Conservation (phyloP, 495 filamentous ascomycete species). For the Aspergillus biplanus region DNA sequence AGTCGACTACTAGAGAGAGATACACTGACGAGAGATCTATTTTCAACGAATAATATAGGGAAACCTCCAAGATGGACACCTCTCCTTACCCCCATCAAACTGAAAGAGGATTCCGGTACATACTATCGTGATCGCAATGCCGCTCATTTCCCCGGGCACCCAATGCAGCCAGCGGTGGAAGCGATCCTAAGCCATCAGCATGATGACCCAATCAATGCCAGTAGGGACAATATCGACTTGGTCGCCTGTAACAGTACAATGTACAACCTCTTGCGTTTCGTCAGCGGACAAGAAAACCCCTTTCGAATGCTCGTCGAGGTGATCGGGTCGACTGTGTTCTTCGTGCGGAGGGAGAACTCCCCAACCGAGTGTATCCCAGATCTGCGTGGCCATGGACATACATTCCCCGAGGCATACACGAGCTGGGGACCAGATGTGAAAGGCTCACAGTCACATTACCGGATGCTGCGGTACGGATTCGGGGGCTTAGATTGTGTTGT, state of each 20-base stretch:
- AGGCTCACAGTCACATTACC: constrained; percentile 63
- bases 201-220: constrained; percentile 34
- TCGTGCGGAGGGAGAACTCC: constrained; percentile 61
- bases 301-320: constrained; percentile 66
- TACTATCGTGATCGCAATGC: constrained; percentile 68
- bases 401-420: constrained; percentile 67
- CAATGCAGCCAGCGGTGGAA: constrained; percentile 61
- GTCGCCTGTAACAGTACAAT: constrained; percentile 66
- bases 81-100: constrained; percentile 21
- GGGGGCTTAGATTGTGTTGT: constrained; percentile 57
- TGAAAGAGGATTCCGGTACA: constrained; percentile 47
- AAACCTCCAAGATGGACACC: constrained; percentile 64
- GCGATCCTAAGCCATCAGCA: constrained; percentile 42
- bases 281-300: constrained; percentile 43
- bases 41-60: constrained; percentile 38
- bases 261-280: constrained; percentile 59
- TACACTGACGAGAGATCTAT: neutral
- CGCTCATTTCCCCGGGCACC: constrained; percentile 57
- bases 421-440: constrained; percentile 51
- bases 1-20: no score
- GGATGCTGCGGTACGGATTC: constrained; percentile 62
- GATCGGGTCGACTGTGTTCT: constrained; percentile 63
- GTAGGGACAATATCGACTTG: constrained; percentile 49
- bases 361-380: constrained; percentile 54
- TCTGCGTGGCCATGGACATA: constrained; percentile 64